Conservation (phyloP, 805 yeast species). For the Sungouiella blattae region DNA sequence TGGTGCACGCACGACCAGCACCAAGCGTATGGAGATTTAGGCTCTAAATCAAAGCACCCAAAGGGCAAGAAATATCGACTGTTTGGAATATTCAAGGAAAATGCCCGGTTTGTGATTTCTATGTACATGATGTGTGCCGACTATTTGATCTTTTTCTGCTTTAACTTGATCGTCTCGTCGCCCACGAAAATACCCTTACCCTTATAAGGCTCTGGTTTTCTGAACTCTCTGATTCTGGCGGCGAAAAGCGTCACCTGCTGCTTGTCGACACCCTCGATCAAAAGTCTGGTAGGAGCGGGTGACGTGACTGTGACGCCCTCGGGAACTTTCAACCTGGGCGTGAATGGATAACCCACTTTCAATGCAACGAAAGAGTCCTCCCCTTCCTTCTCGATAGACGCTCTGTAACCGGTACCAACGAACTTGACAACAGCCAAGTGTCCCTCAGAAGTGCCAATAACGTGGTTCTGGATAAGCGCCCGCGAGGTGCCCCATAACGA, state of each 20-base stretch:
- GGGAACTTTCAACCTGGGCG: conserved; percentile 76
- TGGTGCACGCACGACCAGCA: conserved; percentile 7
- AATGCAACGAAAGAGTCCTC: conserved; percentile 60
- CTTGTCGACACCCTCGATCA: conserved; percentile 83
- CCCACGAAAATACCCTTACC: conserved; percentile 96
- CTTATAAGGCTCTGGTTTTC: conserved; percentile 97
- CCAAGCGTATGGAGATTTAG: neutral
- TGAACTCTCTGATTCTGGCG: conserved; percentile 77
- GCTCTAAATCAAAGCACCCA: neutral
- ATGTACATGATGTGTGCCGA: conserved; percentile 10
- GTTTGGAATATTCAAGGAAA: too few relatives aligned
- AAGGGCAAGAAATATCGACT: too few relatives aligned
- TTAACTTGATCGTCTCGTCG: conserved; percentile 84
- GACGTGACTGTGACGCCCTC: conserved; percentile 66
- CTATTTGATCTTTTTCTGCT: conserved; percentile 90
- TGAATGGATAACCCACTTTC: conserved; percentile 85
- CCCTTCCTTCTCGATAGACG: conserved; percentile 58
- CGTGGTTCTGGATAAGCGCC: conserved; percentile 68
- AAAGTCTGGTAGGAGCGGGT: conserved; percentile 82
- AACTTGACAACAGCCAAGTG: conserved; percentile 82
- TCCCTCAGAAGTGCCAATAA: conserved; percentile 90
- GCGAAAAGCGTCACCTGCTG: conserved; percentile 87
- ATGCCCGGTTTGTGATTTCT: too few relatives aligned
- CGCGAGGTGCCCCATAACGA: conserved; percentile 96
- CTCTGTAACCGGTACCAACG: conserved; percentile 97